phyloP scores from a whole-genome alignment of 345 rosid species.

The Eucalyptus polyanthemos region DNA sequence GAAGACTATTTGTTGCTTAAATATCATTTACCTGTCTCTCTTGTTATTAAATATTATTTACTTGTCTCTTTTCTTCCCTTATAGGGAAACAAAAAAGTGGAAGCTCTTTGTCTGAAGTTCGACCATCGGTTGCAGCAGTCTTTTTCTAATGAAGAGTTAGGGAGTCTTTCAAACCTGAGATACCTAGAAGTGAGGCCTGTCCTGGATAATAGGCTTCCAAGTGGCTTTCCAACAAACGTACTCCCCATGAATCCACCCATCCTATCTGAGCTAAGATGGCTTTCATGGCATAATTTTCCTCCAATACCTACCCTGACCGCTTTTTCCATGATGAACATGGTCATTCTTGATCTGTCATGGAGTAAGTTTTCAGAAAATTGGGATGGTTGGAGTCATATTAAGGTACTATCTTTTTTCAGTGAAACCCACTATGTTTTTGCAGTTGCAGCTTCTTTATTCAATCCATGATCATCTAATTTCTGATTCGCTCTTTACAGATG shows the following conservation, averaged over 20 bases:
- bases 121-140: background rate
- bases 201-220: background rate
- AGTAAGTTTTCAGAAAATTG: background rate
- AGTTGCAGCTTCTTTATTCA: background rate
- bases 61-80: background rate
- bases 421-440: background rate
- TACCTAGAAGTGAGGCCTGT: background rate
- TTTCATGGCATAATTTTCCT: background rate
- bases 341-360: background rate
- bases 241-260: background rate
- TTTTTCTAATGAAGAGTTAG: background rate
- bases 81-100: background rate
- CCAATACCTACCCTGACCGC: accelerated
- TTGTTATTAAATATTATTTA: background rate
- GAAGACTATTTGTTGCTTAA: background rate
- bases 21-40: background rate
- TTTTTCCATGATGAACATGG: background rate
- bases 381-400: background rate
- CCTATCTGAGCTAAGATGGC: background rate
- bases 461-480: background rate
- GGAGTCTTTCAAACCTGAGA: background rate
- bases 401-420: background rate
- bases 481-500: background rate
- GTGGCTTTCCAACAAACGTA: background rate
- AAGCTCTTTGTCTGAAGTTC: background rate